Conservation (phyloP, 177 flowering plant genomes). For the Vitis hybrid region DNA sequence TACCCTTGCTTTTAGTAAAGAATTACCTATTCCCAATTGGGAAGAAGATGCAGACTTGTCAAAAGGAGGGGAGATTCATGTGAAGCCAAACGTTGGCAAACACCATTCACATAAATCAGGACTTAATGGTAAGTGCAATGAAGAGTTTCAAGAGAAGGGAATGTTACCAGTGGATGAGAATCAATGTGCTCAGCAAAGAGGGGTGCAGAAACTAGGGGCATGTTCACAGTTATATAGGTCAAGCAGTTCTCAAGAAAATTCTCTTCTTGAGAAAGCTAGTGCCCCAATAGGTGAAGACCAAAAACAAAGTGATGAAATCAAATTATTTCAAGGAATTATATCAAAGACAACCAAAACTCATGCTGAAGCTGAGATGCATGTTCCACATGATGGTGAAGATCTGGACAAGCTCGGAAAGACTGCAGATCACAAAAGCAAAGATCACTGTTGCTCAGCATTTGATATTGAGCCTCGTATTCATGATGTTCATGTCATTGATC, state of each 20-base stretch:
- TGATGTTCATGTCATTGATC: conserved; percentile 74
- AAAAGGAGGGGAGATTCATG: conserved; percentile 16
- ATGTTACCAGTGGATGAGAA: conserved; percentile 26
- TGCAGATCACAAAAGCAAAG: conserved; percentile 11
- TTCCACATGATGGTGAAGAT: conserved; percentile 17
- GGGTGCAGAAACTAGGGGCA: conserved; percentile 10
- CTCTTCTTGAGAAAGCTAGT: conserved; percentile 19
- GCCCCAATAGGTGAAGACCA: conserved; percentile 17
- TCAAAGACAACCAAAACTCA: conserved; percentile 3
- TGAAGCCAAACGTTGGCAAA: conserved; percentile 13
- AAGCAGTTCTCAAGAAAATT: conserved; percentile 11
- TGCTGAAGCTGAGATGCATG: conserved; percentile 12
- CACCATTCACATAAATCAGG: conserved; percentile 3
- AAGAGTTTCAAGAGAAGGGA: conserved; percentile 49
- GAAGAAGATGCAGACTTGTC: conserved; percentile 25
- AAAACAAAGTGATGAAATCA: conserved; percentile 15
- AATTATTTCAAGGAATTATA: conserved; percentile 12
- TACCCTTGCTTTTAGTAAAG: conserved; percentile 25
- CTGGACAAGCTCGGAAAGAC: conserved; percentile 20
- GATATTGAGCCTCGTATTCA: conserved; percentile 37
- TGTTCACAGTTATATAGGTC: conserved; percentile 2
- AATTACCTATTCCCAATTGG: conserved; percentile 22
- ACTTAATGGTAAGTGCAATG: conserved; percentile 12
- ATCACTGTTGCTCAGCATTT: conserved; percentile 5
- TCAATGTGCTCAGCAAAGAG: conserved; percentile 11